Evolutionary conservation across 2,329 filamentous ascomycete species (phyloP).

Genomic region (Mycocentrospora acerina): DNA sequence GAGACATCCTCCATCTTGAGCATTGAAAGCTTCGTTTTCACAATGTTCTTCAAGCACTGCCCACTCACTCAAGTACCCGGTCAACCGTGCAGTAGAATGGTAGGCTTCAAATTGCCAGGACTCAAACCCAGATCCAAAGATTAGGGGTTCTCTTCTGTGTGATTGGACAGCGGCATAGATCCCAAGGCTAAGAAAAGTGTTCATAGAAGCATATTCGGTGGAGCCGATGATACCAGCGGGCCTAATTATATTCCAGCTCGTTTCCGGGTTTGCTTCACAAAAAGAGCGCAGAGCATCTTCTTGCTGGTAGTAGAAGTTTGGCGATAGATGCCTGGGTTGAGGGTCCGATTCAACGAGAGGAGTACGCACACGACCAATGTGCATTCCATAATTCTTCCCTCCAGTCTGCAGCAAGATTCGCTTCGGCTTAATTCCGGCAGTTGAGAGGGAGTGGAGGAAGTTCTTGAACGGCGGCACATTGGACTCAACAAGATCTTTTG

Average conservation of each 20-base stretch:
- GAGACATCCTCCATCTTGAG: slow-evolving; percentile 4
- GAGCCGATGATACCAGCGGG: slow-evolving; percentile 9
- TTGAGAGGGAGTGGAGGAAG: slow-evolving; percentile 7
- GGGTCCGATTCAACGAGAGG: slow-evolving; percentile 15
- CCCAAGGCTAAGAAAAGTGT: slow-evolving; percentile 7
- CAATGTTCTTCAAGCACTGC: slow-evolving; percentile 10
- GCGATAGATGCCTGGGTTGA: slow-evolving; percentile 12
- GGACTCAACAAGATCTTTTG: slow-evolving; percentile 7
- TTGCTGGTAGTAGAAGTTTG: slow-evolving; percentile 18
- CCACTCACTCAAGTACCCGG: slow-evolving; percentile 16
- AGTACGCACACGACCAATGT: slow-evolving; percentile 12
- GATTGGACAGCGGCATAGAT: slow-evolving; percentile 12
- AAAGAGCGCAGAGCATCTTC: slow-evolving; percentile 9
- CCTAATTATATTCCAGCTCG: slow-evolving; percentile 9
- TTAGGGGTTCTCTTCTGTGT: slow-evolving; percentile 9
- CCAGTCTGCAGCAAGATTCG: slow-evolving; percentile 15
- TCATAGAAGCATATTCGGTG: slow-evolving; percentile 11
- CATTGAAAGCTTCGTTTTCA: slow-evolving; percentile 9
- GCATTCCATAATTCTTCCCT: slow-evolving; percentile 13
- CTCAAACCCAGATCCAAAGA: slow-evolving; percentile 3
- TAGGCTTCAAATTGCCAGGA: slow-evolving; percentile 9
- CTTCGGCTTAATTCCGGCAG: slow-evolving; percentile 8
- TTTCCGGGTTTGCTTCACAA: slow-evolving; percentile 7
- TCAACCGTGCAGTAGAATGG: slow-evolving; percentile 12
- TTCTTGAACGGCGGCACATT: slow-evolving; percentile 11